Base-by-base conservation (phyloP, 345 rosid genomes). In the Geranium brycei region DNA sequence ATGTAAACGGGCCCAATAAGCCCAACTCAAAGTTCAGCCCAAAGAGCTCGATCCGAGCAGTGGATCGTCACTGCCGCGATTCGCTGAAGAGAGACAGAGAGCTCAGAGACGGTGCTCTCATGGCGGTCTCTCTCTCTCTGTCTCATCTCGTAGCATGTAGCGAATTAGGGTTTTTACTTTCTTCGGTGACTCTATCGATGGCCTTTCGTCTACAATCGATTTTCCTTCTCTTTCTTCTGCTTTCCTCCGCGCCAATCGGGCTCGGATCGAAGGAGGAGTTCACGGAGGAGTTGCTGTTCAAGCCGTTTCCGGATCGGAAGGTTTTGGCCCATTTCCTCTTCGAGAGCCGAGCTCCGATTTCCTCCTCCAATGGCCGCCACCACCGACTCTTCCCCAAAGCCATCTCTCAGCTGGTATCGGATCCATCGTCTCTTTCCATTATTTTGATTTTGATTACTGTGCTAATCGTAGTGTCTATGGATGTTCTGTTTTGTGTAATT, bases 351-450 rank as follows among this genome's bases (percentile, higher is more conserved):
- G 87, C 96, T 64, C 85, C 90, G 69, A 77, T 78, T 5, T 80
- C 87, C 0, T 68, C 57, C n/a, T 78, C 91, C 31, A 80, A 83
- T 79, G 96, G 96, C 79, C 86, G 80, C 68, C 96, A 83, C 74
- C 99, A 83, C 70, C 99, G 83, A 71, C 90, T 91, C 71, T 93
- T 87, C 77, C 99, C 99, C n/a, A 91, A 93, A 77, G 76, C 97
- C 75, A 88, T 93, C 59, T 78, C 96, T 65, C 99, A 88, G 79
- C 81, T 91, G 92, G 97, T 11, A 23, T 23, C 28, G 66, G 2
- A 23, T 13, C 17, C 28, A 11, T 47, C 12, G 32, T 38, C 23
- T 51, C 38, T 10, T 51, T 35, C 18, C 10, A 58, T 66, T n/a
- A 16, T 32, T 13, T 6, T 64, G 13, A 47, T 47, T 7, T 10